A percentile compares a stretch with the other conserved stretches of the same genome.
These are phyloP conservation scores for Acephala macrosclerotiorum DNA, from an alignment of 2,329 filamentous ascomycete species.

Conservation along the genomic window DNA sequence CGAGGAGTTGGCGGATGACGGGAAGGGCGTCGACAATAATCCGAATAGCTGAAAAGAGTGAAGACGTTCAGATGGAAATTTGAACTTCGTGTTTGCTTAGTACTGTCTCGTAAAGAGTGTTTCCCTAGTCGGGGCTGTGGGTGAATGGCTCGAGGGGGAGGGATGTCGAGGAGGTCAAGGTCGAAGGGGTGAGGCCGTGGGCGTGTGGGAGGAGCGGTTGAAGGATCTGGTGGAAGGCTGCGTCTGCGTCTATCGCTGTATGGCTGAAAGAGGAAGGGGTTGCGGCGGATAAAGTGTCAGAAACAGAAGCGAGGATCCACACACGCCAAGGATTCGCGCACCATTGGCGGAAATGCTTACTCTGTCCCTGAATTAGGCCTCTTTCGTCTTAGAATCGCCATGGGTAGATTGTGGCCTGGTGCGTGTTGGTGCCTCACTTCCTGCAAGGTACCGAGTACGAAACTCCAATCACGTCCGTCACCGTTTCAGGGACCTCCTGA, in stretches of 20 bases:
- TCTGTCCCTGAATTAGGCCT: constrained; percentile 9
- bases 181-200: constrained; percentile 11
- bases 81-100: background rate
- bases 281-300: constrained; percentile 9
- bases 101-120: constrained; percentile 10
- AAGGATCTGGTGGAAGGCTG: background rate
- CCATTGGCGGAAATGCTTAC: background rate
- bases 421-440: background rate
- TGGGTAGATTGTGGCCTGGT: constrained; percentile 1
- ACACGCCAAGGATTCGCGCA: too few species aligned
- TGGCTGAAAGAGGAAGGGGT: background rate
- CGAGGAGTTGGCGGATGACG: background rate
- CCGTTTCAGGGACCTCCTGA: background rate
- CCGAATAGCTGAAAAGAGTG: constrained; percentile 10
- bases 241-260: background rate
- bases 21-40: background rate
- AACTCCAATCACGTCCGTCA: background rate
- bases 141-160: background rate
- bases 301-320: background rate
- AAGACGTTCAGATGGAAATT: background rate
- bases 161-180: background rate
- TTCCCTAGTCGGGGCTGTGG: background rate
- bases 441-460: constrained; percentile 9
- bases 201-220: background rate
- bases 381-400: background rate